Conservation (phyloP, 2,329 filamentous ascomycete species). For the Ambrosiella cleistominuta region DNA sequence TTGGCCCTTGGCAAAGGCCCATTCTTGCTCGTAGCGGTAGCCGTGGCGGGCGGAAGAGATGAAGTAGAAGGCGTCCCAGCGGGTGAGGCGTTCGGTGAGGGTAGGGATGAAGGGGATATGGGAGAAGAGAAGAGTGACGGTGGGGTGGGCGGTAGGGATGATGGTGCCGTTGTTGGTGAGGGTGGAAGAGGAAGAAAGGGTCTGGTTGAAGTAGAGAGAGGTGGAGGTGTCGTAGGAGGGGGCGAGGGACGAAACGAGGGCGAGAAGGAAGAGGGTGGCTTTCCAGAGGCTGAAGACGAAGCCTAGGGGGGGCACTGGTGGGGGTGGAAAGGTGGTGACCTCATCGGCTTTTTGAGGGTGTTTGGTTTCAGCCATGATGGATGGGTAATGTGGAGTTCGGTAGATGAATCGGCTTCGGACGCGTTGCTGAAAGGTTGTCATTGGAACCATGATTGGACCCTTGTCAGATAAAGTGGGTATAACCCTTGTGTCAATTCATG, state of each 20-base stretch:
- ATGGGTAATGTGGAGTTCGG: too few species aligned
- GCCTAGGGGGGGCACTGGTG: slow-evolving; percentile 15
- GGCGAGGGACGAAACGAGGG: slow-evolving; percentile 29
- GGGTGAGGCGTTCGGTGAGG: slow-evolving; percentile 40
- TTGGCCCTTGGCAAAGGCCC: slow-evolving; percentile 51
- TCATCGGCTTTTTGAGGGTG: too few species aligned
- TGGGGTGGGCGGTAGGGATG: slow-evolving; percentile 2
- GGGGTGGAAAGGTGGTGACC: background rate
- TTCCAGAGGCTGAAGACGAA: slow-evolving; percentile 49
- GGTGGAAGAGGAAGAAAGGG: slow-evolving; percentile 20
- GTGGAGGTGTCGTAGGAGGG: slow-evolving; percentile 68
- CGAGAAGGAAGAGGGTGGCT: slow-evolving; percentile 42
- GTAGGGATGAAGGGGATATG: slow-evolving; percentile 2
- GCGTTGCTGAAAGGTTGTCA: too few species aligned
- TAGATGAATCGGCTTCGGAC: too few species aligned
- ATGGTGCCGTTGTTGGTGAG: slow-evolving; percentile 22
- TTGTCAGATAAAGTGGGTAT: too few species aligned
- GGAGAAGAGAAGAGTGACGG: slow-evolving; percentile 16
- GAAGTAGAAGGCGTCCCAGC: slow-evolving; percentile 75
- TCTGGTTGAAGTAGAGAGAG: slow-evolving; percentile 20
- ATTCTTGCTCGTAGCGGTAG: slow-evolving; percentile 64
- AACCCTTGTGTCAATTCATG: too few species aligned
- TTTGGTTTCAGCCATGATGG: too few species aligned
- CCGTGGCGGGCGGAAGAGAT: slow-evolving; percentile 43
- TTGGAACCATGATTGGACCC: too few species aligned